Percentiles rank a stretch among this genome's conserved stretches.
Evolutionary conservation across 805 yeast genomes (phyloP).

Genomic region (Saccharomyces mikatae): DNA sequence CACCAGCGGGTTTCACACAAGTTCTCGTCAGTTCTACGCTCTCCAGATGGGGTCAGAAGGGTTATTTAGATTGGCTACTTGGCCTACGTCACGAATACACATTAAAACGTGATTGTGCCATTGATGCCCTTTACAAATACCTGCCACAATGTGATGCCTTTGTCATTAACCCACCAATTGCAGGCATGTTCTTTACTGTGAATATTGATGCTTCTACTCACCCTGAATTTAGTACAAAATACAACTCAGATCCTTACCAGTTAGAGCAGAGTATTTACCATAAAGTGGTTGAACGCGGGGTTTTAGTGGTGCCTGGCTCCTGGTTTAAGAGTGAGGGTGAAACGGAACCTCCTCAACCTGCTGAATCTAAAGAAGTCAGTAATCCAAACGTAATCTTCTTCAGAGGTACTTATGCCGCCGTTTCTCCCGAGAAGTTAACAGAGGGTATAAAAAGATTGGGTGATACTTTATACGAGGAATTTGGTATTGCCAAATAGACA

Average conservation of each 20-base stretch:
- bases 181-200: conserved; percentile 83
- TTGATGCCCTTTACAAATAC: conserved; percentile 60
- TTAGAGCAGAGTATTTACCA: conserved; percentile 62
- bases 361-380: conserved; percentile 34
- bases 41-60: conserved; percentile 82
- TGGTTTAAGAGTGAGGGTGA: conserved; percentile 62
- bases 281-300: conserved; percentile 49
- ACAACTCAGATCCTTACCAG: conserved; percentile 47
- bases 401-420: conserved; percentile 87
- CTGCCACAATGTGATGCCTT: conserved; percentile 31
- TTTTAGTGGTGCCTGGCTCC: conserved; percentile 73
- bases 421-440: conserved; percentile 55
- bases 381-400: conserved; percentile 50
- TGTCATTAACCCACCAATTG: conserved; percentile 53
- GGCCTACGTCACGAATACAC: conserved; percentile 79
- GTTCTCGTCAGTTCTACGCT: conserved; percentile 62
- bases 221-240: conserved; percentile 59
- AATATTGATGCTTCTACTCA: conserved; percentile 69
- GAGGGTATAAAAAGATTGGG: conserved; percentile 63
- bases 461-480: conserved; percentile 52
- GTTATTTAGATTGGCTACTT: conserved; percentile 84
- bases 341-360: conserved; percentile 50
- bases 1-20: conserved; percentile 75
- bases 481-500: conserved; percentile 12
- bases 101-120: conserved; percentile 76